phyloP scores from a whole-genome alignment of 2,329 filamentous ascomycete species.

The Hymenoscyphus scutula region DNA sequence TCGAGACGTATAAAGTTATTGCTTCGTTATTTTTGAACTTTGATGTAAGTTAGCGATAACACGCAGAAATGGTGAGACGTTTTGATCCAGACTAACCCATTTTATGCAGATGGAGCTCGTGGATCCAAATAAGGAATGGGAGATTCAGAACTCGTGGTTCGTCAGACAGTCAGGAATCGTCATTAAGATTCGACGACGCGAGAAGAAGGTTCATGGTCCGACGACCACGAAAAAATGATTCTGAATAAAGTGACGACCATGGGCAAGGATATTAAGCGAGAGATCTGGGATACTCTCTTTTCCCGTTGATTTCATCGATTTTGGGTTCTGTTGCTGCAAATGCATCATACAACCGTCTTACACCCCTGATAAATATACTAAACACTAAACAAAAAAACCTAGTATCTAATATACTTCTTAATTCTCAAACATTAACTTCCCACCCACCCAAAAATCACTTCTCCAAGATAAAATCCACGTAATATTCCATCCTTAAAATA shows the following conservation, averaged over 20 bases:
- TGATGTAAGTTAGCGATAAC: slow-evolving; percentile 15
- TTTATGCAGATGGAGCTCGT: slow-evolving; percentile 38
- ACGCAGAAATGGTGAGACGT: too few species aligned
- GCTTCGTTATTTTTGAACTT: slow-evolving; percentile 31
- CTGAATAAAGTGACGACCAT: background rate
- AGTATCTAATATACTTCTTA: too few species aligned
- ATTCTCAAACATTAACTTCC: too few species aligned
- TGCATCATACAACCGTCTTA: too few species aligned
- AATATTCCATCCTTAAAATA: too few species aligned
- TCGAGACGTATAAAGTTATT: slow-evolving; percentile 44
- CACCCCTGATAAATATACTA: too few species aligned
- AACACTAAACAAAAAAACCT: too few species aligned
- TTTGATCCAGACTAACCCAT: background rate
- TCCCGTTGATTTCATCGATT: too few species aligned
- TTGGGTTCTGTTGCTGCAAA: too few species aligned
- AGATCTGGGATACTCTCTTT: background rate
- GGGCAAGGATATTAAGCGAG: background rate
- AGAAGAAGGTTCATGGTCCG: background rate
- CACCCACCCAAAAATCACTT: too few species aligned
- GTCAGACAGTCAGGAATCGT: slow-evolving; percentile 36
- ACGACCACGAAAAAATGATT: background rate
- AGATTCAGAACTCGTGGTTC: slow-evolving; percentile 43
- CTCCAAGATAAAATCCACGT: too few species aligned
- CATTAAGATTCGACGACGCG: slow-evolving; percentile 16
- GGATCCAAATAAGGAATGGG: slow-evolving; percentile 39